Conservation (phyloP, 2,329 filamentous ascomycete species). For the Fusarium sambucinum region DNA sequence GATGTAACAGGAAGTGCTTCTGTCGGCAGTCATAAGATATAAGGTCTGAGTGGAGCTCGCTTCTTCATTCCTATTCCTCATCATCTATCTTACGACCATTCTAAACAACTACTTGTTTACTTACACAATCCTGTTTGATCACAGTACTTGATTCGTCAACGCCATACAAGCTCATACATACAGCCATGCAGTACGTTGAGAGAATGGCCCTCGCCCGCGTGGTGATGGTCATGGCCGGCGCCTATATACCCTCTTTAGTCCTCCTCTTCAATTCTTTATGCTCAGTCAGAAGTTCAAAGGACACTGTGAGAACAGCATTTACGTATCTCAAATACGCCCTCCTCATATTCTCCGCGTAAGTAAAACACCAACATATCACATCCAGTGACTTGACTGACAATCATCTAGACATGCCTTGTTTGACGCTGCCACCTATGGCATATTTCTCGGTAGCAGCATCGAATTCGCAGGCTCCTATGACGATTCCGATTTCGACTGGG, state of each 20-base stretch:
- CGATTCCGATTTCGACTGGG: too few species aligned
- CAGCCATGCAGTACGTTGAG: not conserved
- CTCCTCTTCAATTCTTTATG: too few species aligned
- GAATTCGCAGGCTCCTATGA: too few species aligned
- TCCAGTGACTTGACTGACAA: not conserved
- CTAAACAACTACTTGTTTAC: too few species aligned
- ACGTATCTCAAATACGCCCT: constrained; percentile 46
- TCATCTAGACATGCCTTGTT: constrained; percentile 35
- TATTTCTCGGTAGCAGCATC: too few species aligned
- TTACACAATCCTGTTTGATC: too few species aligned
- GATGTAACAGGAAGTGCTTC: not conserved
- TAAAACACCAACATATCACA: too few species aligned
- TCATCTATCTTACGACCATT: too few species aligned
- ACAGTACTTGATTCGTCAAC: not conserved
- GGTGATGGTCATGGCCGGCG: constrained; percentile 31
- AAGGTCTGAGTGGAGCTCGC: not conserved
- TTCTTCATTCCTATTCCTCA: not conserved
- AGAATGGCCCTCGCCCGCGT: constrained; percentile 25
- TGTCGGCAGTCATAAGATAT: not conserved
- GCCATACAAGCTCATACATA: not conserved
- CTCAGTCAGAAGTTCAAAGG: constrained; percentile 1
- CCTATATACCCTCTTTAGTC: constrained; percentile 25
- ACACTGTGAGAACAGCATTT: constrained; percentile 45
- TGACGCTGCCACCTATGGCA: too few species aligned
- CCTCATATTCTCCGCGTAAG: constrained; percentile 45